Conservation (phyloP, 768 basidiomycete genomes). For the Leucosporidium creatinivorum region DNA sequence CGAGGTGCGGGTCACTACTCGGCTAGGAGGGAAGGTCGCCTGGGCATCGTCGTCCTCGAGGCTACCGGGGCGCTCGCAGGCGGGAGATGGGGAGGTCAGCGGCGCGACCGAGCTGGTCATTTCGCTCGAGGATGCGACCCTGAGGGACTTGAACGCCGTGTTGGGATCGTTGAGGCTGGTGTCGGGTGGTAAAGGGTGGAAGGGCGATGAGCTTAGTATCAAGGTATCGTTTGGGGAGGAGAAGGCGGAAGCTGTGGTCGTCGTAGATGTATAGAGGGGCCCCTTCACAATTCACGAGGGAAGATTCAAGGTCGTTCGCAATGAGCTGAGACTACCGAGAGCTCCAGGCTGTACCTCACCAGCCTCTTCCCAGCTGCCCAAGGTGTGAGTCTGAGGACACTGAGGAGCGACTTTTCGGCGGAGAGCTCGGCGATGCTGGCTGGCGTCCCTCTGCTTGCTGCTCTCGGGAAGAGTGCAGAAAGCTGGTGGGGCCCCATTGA, state of each 20-base stretch:
- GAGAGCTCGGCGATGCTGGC: too few species aligned
- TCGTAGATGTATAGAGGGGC: background rate
- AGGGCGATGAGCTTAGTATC: slow-evolving; percentile 12
- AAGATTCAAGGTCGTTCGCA: too few species aligned
- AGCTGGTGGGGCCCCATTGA: too few species aligned
- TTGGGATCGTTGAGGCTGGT: slow-evolving; percentile 6
- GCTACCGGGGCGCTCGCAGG: background rate
- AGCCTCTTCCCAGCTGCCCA: too few species aligned
- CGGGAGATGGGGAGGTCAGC: slow-evolving; percentile 3
- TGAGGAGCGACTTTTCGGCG: too few species aligned
- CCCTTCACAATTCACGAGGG: too few species aligned
- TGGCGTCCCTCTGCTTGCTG: too few species aligned
- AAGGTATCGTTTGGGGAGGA: slow-evolving; percentile 15
- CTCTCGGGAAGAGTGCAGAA: too few species aligned
- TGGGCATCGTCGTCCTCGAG: background rate
- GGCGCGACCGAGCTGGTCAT: background rate
- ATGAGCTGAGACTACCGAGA: too few species aligned
- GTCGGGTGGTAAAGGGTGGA: background rate
- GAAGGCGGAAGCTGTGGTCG: background rate
- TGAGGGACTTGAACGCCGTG: slow-evolving; percentile 24
- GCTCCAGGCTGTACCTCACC: too few species aligned
- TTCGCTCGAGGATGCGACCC: background rate
- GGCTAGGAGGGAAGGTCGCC: background rate
- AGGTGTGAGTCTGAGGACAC: too few species aligned
- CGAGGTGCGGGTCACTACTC: background rate